Evolutionary conservation across 805 yeast species (phyloP), one percentile per base, ranked within the genome.

Genomic region (Blastobotrys peoriensis): DNA sequence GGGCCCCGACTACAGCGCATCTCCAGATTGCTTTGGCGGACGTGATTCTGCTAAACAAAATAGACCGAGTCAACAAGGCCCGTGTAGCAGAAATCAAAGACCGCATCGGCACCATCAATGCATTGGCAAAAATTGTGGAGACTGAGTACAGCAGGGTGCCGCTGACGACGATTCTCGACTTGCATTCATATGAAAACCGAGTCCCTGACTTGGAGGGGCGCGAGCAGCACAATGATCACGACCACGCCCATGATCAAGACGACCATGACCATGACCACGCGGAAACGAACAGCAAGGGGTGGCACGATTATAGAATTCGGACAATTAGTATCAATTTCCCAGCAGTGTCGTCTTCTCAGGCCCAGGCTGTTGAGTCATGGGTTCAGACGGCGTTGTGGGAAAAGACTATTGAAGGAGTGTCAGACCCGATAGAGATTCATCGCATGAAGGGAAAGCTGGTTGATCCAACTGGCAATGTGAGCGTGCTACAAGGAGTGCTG

Each of bases 21-120:
- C 69, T 86, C 25, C 98, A 93, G 65, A 74, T 93, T 17, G 95
- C 96, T 0, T 67, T 88, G 59, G 96, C 97, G 0, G 98, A 93
- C 62, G 78, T 78, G 4, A 70, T 93, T 0, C 56, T 93, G 8
- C 51, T 93, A 48, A 93, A 93, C 65, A 93, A 93, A 62, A 63
- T 76, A 35, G 98, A 93, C 56, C 70, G 63, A 15, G 51, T 76
- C 2, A 53, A 51, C 0, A 51, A 51, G 3, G 51, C 57, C 5
- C 30, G 30, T 25, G 10, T 25, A 25, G 18, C 25, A 4, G 19
- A 38, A 3, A 62, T 83, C 8, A 56, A 60, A 16, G 42, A 47
- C 0, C 66, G 74, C 30, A 62, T 86, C 2, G 56, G 56, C 16
- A 56, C 68, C 1, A 84, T 93, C 48, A 93, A 93, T 58, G 61